Base-by-base conservation (phyloP, 805 yeast genomes). In the Metschnikowia vanudenii region DNA sequence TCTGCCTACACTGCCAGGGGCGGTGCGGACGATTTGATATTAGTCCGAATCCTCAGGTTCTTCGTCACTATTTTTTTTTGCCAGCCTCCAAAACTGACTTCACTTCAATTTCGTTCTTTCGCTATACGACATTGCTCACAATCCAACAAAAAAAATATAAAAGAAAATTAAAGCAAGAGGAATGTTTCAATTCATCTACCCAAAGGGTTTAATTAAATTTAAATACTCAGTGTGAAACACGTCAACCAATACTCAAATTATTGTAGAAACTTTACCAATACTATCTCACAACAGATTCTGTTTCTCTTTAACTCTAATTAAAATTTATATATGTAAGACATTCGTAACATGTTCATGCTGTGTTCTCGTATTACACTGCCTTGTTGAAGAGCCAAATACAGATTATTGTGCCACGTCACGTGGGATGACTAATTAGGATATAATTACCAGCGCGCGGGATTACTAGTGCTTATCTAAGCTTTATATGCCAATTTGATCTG, bases 1-100 rank as follows among this genome's bases (percentile, higher is more conserved):
- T 10, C 28, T 26, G 28, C 12, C 28, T 26, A 18, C n/a, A 19
- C 32, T 37, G 32, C 22, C 18, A 14, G 20, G 22, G 20, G 31
- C 33, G 31, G 35, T 32, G 26, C 28, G 37, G 44, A 34, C 33
- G 28, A 41, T 41, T 24, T 34, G 43, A 40, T 12, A 33, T 34
- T 17, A 13, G 26, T 41, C 44, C 38, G 37, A 32, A 18, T 39
- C 18, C 29, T 13, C 28, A 6, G 19, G 29, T 19, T 35, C 12
- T 24, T 32, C 12, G 11, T 32, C 14, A 28, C n/a, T 22, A 10
- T 29, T 39, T 31, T 31, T 39, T 6, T 30, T 39, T 39, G 28
- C 10, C 14, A 7, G 32, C 17, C 16, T 20, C 5, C 17, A 5
- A 4, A 13, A 24, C n/a, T 8, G 22, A 17, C 17, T 17, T 33